Percentiles rank a stretch among this genome's conserved stretches.
Conservation (phyloP, 352 stramenopile genomes). For the Globisporangium carolinianum region DNA sequence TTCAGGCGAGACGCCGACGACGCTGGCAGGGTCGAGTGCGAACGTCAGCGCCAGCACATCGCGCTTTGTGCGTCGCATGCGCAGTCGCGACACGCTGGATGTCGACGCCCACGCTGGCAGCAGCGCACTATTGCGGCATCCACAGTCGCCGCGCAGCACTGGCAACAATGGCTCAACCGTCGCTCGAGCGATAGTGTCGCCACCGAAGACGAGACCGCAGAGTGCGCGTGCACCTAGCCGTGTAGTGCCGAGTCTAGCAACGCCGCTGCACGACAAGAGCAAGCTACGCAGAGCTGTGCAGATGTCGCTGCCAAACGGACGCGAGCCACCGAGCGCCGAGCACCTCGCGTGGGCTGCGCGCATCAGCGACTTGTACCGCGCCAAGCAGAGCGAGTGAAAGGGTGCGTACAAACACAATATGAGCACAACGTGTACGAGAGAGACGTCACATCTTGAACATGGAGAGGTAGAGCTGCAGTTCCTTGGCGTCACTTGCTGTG, state of each 20-base stretch:
- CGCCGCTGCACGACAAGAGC: background rate
- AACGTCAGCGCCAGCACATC: constrained; percentile 1
- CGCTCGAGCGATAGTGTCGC: background rate
- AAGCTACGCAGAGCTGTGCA: background rate
- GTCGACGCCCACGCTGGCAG: background rate
- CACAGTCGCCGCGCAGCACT: constrained; percentile 3
- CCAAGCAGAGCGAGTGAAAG: background rate
- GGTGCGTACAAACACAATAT: too few relatives aligned
- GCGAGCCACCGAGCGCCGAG: constrained; percentile 20
- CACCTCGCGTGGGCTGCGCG: constrained; percentile 53
- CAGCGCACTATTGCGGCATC: constrained; percentile 11
- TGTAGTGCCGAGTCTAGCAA: background rate
- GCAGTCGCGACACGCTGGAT: constrained; percentile 6
- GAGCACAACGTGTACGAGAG: background rate
- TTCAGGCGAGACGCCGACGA: too few relatives aligned
- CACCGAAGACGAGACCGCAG: background rate
- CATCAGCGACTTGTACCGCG: constrained; percentile 43
- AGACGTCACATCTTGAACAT: constrained; percentile 36
- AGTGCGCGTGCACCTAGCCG: background rate
- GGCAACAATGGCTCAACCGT: background rate
- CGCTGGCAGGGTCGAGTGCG: background rate
- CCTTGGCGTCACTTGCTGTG: constrained; percentile 24
- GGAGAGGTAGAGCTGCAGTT: constrained; percentile 51
- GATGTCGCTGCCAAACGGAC: constrained; percentile 6
- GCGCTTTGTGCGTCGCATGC: constrained; percentile 12